Conservation (phyloP, 495 filamentous ascomycete genomes). For the Daldinia childiae region DNA sequence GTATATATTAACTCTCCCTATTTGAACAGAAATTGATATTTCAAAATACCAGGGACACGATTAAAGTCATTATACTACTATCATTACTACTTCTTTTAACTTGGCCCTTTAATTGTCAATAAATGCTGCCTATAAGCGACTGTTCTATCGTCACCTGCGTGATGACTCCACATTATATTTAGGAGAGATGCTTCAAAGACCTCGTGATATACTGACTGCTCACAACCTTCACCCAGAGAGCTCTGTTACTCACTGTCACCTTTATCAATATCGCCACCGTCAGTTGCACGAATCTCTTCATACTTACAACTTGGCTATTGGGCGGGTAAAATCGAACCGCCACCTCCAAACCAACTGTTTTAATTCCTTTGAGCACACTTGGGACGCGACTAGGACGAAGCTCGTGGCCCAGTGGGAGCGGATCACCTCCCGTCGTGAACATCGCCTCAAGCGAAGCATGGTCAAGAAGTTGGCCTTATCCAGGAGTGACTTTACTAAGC, state of each 20-base stretch:
- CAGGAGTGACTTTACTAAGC: constrained; percentile 21
- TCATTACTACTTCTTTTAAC: constrained; percentile 7
- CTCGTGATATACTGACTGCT: constrained; percentile 34
- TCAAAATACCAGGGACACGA: background rate
- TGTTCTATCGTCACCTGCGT: constrained; percentile 32
- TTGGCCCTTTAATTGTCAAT: constrained; percentile 20
- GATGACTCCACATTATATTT: constrained; percentile 43
- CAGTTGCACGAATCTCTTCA: constrained; percentile 13
- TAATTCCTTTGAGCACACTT: constrained; percentile 24
- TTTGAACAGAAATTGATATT: constrained; percentile 5
- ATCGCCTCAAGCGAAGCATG: constrained; percentile 44
- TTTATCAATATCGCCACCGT: constrained; percentile 11
- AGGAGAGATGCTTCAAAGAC: constrained; percentile 48
- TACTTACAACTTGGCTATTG: constrained; percentile 14
- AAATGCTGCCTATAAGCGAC: constrained; percentile 38
- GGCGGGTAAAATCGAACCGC: constrained; percentile 13
- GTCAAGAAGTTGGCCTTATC: constrained; percentile 39
- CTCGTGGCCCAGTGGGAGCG: constrained; percentile 40
- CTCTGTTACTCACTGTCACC: constrained; percentile 12
- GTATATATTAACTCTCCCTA: constrained; percentile 10
- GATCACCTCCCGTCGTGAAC: constrained; percentile 21
- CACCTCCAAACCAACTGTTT: constrained; percentile 15
- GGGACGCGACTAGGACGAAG: constrained; percentile 35
- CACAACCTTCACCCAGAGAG: constrained; percentile 15
- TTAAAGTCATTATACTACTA: background rate